Evolutionary conservation across 2,329 filamentous ascomycete species (phyloP).

Genomic region (Aspergillus melleus): DNA sequence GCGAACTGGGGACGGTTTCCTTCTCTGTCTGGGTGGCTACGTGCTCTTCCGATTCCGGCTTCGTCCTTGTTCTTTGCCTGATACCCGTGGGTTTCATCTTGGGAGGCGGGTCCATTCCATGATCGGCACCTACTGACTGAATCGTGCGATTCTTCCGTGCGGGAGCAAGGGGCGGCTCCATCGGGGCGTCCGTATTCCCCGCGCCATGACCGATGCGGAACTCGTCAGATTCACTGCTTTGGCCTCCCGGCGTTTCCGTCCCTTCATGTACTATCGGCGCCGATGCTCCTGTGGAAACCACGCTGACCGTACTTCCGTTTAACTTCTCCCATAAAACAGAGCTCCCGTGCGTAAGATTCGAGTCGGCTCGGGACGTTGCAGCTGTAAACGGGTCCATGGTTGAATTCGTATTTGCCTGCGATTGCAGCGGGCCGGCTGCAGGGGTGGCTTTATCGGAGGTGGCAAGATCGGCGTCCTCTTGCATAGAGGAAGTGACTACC

Average conservation of each 20-base stretch:
- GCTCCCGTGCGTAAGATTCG: conserved; percentile 36
- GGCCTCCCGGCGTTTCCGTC: conserved; percentile 63
- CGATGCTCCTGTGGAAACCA: conserved; percentile 33
- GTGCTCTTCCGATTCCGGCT: conserved; percentile 42
- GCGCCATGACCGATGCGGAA: conserved; percentile 35
- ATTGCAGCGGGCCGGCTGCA: conserved; percentile 36
- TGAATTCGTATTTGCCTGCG: conserved; percentile 37
- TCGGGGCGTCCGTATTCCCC: conserved; percentile 31
- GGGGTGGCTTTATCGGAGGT: conserved; percentile 33
- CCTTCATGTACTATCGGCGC: conserved; percentile 49
- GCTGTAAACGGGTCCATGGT: conserved; percentile 47
- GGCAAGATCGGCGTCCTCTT: conserved; percentile 28
- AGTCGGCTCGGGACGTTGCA: conserved; percentile 34
- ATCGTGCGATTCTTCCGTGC: conserved; percentile 54
- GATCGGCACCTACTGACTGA: conserved; percentile 53
- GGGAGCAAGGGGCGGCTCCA: conserved; percentile 47
- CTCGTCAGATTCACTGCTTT: conserved; percentile 46
- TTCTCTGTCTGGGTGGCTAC: conserved; percentile 31
- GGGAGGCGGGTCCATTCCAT: conserved; percentile 59
- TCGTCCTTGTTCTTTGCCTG: conserved; percentile 42
- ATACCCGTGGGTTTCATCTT: conserved; percentile 59
- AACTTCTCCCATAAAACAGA: conserved; percentile 52
- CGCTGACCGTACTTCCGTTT: conserved; percentile 47
- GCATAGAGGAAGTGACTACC: conserved; percentile 42
- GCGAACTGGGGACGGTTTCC: conserved; percentile 33